These are phyloP conservation scores for Botrytis fragariae DNA, from an alignment of 2,329 filamentous ascomycete genomes.

Conservation along the genomic window DNA sequence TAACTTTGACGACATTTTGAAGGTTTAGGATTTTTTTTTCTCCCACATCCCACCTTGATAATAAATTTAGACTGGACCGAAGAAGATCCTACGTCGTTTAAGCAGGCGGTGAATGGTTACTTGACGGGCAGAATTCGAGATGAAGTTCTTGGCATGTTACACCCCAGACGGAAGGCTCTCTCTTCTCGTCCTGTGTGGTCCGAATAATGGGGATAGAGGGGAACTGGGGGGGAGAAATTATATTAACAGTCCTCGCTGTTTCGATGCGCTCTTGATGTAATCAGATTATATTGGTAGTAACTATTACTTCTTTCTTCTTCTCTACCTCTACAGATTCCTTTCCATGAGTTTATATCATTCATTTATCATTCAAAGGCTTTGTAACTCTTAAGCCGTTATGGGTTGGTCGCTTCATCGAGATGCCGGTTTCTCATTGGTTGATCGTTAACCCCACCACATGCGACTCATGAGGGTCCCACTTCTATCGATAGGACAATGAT, in stretches of 20 bases:
- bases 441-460: background rate
- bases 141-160: background rate
- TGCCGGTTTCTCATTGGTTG: background rate
- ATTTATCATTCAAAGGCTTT: background rate
- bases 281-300: no score
- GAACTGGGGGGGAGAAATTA: background rate
- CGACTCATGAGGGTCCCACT: background rate
- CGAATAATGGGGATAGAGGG: background rate
- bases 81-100: background rate
- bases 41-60: conserved; percentile 11
- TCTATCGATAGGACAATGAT: background rate
- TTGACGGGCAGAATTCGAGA: background rate
- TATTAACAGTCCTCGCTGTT: background rate
- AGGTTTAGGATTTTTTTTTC: conserved; percentile 20
- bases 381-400: background rate
- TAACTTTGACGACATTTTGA: conserved; percentile 18
- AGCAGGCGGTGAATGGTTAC: background rate
- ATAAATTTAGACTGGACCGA: background rate
- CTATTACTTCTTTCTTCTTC: background rate
- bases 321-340: background rate
- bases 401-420: background rate
- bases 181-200: background rate
- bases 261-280: no score
- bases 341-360: background rate
- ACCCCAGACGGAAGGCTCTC: background rate